These are phyloP conservation scores for Sugiyamaella pinicola DNA, from an alignment of 1,139 yeast species.

Conservation along the genomic window DNA sequence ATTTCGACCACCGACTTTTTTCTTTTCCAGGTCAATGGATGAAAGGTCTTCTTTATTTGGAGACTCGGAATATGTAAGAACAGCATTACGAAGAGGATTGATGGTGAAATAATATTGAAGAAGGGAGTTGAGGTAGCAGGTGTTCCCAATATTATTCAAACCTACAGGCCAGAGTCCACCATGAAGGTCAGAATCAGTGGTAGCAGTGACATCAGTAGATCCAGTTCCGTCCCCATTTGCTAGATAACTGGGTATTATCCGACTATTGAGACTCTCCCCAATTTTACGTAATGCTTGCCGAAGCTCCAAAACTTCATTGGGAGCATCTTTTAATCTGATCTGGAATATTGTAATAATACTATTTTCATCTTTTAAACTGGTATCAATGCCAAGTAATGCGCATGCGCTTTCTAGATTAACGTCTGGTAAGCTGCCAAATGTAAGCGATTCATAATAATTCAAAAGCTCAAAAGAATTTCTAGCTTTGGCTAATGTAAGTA, in stretches of 20 bases:
- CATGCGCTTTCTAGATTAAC: slow-evolving; percentile 61
- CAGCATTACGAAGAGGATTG: slow-evolving; percentile 72
- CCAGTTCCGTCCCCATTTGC: slow-evolving; percentile 27
- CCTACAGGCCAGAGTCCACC: slow-evolving; percentile 69
- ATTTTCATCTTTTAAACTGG: slow-evolving; percentile 34
- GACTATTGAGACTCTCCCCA: slow-evolving; percentile 38
- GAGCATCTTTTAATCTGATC: slow-evolving; percentile 39
- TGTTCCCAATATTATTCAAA: slow-evolving; percentile 88
- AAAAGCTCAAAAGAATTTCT: slow-evolving; percentile 51
- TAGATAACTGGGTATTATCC: slow-evolving; percentile 33
- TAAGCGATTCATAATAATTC: slow-evolving; percentile 35
- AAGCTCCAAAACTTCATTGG: slow-evolving; percentile 37
- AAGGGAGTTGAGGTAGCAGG: slow-evolving; percentile 89
- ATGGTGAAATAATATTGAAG: slow-evolving; percentile 88
- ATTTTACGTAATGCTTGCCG: slow-evolving; percentile 42
- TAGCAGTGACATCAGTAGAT: slow-evolving; percentile 17
- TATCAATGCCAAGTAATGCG: slow-evolving; percentile 44
- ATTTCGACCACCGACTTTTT: slow-evolving; percentile 79
- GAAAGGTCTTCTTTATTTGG: slow-evolving; percentile 33
- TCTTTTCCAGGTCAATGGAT: slow-evolving; percentile 35
- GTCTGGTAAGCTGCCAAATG: slow-evolving; percentile 36
- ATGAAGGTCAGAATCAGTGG: slow-evolving; percentile 23
- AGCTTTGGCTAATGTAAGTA: slow-evolving; percentile 60
- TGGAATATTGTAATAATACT: slow-evolving; percentile 38
- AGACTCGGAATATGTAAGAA: slow-evolving; percentile 54